These are phyloP conservation scores for Gossypium australe DNA, from an alignment of 345 rosid genomes.

Conservation along the genomic window DNA sequence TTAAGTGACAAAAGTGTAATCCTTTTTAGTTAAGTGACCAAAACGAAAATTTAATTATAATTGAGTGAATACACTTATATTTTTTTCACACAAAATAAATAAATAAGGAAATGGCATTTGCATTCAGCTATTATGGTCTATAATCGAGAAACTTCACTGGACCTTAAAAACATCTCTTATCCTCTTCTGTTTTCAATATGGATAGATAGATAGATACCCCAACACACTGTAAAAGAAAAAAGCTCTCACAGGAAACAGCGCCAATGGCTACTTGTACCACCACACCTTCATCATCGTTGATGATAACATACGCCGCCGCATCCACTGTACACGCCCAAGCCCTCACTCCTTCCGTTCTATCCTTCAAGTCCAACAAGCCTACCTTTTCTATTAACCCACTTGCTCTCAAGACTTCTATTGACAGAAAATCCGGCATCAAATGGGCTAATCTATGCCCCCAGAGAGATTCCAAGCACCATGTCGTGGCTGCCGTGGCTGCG, in stretches of 20 bases:
- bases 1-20: too few relatives aligned
- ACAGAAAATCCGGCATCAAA: slow-evolving; percentile 19
- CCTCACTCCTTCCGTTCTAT: slow-evolving; percentile 38
- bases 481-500: slow-evolving; percentile 42
- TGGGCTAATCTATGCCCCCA: slow-evolving; percentile 14
- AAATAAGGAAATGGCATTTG: not conserved
- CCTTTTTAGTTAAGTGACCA: too few relatives aligned
- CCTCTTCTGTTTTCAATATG: not conserved
- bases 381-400: slow-evolving; percentile 33
- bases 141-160: not conserved
- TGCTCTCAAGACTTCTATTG: slow-evolving; percentile 23
- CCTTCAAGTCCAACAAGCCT: slow-evolving; percentile 42
- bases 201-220: slow-evolving; percentile 1
- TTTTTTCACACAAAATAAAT: too few relatives aligned
- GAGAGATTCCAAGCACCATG: slow-evolving; percentile 12
- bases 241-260: not conserved
- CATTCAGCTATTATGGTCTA: not conserved
- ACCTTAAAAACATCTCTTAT: slow-evolving; percentile 10
- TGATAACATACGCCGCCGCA: slow-evolving; percentile 46
- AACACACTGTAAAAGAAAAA: not conserved
- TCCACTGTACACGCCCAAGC: slow-evolving; percentile 48
- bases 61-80: too few relatives aligned
- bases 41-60: too few relatives aligned
- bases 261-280: slow-evolving; percentile 51
- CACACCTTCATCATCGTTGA: slow-evolving; percentile 43